Percentiles rank a stretch among this genome's conserved stretches.
Evolutionary conservation across 805 yeast genomes (phyloP).

Genomic region (Yamadazyma insecticola): DNA sequence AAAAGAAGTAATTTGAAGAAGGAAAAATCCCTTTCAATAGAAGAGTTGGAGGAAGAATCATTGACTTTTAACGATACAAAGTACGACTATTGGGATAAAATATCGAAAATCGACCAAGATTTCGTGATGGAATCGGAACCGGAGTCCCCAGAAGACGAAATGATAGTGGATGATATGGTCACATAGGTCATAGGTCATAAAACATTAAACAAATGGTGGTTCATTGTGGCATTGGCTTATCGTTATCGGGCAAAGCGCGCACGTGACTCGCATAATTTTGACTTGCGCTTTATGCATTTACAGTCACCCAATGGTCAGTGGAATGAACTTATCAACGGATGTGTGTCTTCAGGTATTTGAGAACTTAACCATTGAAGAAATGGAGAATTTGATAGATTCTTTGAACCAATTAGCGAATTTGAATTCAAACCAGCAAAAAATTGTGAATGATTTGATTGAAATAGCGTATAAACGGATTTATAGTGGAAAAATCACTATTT

Average conservation of each 20-base stretch:
- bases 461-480: conserved; percentile 17
- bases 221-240: too few relatives aligned
- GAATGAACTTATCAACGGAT: conserved; percentile 6
- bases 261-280: too few relatives aligned
- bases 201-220: too few relatives aligned
- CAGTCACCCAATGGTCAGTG: neutral
- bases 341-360: conserved; percentile 4
- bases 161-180: too few relatives aligned
- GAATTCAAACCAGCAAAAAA: neutral
- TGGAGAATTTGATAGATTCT: conserved; percentile 5
- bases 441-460: conserved; percentile 4
- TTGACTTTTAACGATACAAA: conserved; percentile 16
- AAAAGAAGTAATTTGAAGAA: too few relatives aligned
- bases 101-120: too few relatives aligned
- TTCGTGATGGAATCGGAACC: too few relatives aligned
- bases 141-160: too few relatives aligned
- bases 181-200: too few relatives aligned
- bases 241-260: too few relatives aligned
- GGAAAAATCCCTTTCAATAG: conserved; percentile 3
- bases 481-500: conserved; percentile 14
- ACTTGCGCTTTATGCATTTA: neutral
- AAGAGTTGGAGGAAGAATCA: conserved; percentile 10
- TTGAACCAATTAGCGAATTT: neutral
- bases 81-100: conserved; percentile 35
- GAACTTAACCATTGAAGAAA: conserved; percentile 6